Conservation (phyloP, 2,329 filamentous ascomycete species). For the Aspergillus eucalypticola region DNA sequence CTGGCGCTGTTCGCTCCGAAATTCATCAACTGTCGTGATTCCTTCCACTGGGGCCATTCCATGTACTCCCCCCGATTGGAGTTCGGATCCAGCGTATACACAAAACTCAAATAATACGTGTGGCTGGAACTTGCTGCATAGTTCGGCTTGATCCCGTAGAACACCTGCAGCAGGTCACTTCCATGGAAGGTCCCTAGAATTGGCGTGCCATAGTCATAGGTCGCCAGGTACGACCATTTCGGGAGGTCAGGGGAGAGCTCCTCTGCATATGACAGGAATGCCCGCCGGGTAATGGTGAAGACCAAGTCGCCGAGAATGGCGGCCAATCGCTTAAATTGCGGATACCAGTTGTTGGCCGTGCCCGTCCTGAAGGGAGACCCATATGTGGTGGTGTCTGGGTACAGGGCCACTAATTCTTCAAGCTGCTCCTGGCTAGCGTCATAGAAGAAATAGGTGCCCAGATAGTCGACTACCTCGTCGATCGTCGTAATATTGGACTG, state of each 20-base stretch:
- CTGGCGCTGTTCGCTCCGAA: slow-evolving; percentile 43
- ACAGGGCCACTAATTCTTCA: slow-evolving; percentile 60
- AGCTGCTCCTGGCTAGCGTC: slow-evolving; percentile 56
- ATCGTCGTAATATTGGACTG: slow-evolving; percentile 68
- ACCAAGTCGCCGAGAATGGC: slow-evolving; percentile 74
- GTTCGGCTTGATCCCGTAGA: slow-evolving; percentile 64
- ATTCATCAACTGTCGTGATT: slow-evolving; percentile 53
- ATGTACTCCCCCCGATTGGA: slow-evolving; percentile 44
- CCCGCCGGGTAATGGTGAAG: slow-evolving; percentile 70
- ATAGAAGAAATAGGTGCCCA: slow-evolving; percentile 62
- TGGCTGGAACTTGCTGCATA: slow-evolving; percentile 62
- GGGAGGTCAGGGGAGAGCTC: slow-evolving; percentile 59
- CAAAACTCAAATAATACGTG: slow-evolving; percentile 71
- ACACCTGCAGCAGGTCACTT: slow-evolving; percentile 68
- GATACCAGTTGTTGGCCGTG: slow-evolving; percentile 69
- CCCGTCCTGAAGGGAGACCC: slow-evolving; percentile 74
- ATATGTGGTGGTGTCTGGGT: slow-evolving; percentile 56
- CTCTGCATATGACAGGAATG: slow-evolving; percentile 57
- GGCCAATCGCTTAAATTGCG: slow-evolving; percentile 74
- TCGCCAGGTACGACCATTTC: slow-evolving; percentile 73
- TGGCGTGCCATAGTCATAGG: slow-evolving; percentile 70
- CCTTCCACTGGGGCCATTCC: slow-evolving; percentile 59
- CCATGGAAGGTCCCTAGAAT: slow-evolving; percentile 76
- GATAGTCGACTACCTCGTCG: slow-evolving; percentile 61
- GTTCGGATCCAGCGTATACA: slow-evolving; percentile 72